These are phyloP conservation scores for Chrysoporthe puriensis DNA, from an alignment of 2,329 filamentous ascomycete species.

Conservation along the genomic window DNA sequence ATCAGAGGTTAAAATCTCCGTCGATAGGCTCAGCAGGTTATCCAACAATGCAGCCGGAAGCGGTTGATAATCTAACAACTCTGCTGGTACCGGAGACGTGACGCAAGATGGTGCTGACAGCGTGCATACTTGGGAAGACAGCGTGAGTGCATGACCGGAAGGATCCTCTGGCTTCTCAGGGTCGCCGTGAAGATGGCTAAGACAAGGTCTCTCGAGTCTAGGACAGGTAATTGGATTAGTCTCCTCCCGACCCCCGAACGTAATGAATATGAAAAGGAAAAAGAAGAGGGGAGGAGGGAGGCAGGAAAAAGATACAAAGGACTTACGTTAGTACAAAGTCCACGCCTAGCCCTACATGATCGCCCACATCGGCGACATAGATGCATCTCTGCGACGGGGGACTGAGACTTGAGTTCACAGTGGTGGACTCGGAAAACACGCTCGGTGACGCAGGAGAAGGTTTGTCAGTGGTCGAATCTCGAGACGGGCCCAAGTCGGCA, in stretches of 20 bases:
- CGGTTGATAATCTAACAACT: conserved; percentile 19
- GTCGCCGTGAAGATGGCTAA: conserved; percentile 36
- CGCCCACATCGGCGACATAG: conserved; percentile 31
- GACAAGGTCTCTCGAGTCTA: conserved; percentile 37
- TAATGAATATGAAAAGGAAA: neutral
- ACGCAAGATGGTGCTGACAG: conserved; percentile 1
- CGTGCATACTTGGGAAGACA: conserved; percentile 31
- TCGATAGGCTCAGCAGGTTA: conserved; percentile 33
- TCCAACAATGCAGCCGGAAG: conserved; percentile 33
- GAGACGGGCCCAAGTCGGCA: neutral
- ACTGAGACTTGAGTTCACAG: neutral
- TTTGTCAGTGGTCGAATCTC: neutral
- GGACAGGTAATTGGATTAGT: neutral
- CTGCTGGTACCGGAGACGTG: neutral
- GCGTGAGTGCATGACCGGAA: conserved; percentile 36
- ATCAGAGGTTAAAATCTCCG: conserved; percentile 33
- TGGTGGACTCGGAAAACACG: conserved; percentile 1
- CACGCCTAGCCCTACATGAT: conserved; percentile 35
- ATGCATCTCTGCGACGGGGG: neutral
- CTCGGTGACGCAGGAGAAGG: conserved; percentile 9
- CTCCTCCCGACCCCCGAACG: neutral
- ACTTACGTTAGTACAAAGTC: conserved; percentile 41
- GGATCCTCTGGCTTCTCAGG: conserved; percentile 33
- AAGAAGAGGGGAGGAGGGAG: neutral
- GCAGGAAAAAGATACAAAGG: neutral